Evolutionary conservation across 2,329 filamentous ascomycete species (phyloP).

Genomic region (Ambrosiella cleistominuta): DNA sequence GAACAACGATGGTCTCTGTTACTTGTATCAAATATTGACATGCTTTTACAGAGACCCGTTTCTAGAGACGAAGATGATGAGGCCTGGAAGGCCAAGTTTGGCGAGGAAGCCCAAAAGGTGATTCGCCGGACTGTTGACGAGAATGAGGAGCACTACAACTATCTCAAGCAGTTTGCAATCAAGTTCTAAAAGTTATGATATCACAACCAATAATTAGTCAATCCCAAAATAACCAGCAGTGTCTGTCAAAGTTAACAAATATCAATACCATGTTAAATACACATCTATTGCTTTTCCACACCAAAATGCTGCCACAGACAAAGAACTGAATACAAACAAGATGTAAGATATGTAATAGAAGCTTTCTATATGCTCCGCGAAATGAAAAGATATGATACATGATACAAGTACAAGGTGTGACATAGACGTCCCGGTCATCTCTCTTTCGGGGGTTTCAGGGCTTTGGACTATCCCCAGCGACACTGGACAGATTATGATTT

Average conservation of each 20-base stretch:
- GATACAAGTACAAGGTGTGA: constrained; percentile 13
- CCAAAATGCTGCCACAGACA: not conserved
- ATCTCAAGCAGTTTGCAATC: constrained; percentile 61
- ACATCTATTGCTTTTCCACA: not conserved
- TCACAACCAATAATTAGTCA: not conserved
- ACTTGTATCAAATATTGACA: constrained; percentile 5
- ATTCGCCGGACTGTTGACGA: constrained; percentile 55
- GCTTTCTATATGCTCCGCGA: not conserved
- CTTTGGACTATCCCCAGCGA: not conserved
- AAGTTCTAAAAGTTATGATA: constrained; percentile 26
- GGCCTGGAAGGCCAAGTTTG: constrained; percentile 60
- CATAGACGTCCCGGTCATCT: constrained; percentile 1
- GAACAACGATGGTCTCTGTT: not conserved
- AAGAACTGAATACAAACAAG: not conserved
- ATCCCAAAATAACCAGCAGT: not conserved
- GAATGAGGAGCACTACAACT: constrained; percentile 61
- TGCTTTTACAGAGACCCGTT: constrained; percentile 34
- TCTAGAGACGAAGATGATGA: constrained; percentile 48
- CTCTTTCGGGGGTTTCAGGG: not conserved
- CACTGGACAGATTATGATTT: not conserved
- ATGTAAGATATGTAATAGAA: not conserved
- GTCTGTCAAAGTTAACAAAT: not conserved
- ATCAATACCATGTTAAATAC: not conserved
- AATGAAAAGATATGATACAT: constrained; percentile 11
- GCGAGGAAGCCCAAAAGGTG: constrained; percentile 48